Conservation (phyloP, 2,329 filamentous ascomycete species). For the Botrytis fabae region DNA sequence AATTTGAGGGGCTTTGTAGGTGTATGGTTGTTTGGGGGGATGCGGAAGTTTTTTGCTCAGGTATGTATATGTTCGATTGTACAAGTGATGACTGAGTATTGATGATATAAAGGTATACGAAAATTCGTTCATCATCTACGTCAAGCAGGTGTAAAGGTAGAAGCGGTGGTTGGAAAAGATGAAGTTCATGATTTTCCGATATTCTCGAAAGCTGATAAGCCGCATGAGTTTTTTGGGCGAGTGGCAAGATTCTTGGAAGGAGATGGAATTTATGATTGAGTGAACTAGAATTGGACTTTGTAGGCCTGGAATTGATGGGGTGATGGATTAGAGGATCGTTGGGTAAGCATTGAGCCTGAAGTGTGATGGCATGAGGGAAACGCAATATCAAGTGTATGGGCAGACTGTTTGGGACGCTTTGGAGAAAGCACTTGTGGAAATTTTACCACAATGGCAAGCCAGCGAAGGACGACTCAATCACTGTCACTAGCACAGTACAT, state of each 20-base stretch:
- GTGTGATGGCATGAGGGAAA: not conserved
- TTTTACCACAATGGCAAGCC: not conserved
- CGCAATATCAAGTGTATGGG: not conserved
- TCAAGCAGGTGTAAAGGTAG: not conserved
- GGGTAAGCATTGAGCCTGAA: not conserved
- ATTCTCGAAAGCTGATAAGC: not conserved
- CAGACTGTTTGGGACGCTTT: not conserved
- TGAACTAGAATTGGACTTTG: not conserved
- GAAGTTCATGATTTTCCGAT: not conserved
- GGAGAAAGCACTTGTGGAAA: not conserved
- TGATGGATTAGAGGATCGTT: not conserved
- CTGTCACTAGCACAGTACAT: not conserved
- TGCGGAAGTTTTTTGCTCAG: not conserved
- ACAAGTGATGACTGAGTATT: not conserved
- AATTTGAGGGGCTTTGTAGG: not conserved
- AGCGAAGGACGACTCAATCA: not conserved
- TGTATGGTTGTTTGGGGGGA: conserved; percentile 7
- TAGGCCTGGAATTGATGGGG: not conserved
- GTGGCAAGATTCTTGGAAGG: not conserved
- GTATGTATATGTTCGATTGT: not conserved
- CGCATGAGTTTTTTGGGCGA: not conserved
- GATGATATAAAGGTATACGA: not conserved
- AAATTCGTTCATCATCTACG: not conserved
- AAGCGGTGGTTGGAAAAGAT: not conserved
- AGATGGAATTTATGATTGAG: not conserved